These are phyloP conservation scores for Candida arabinofermentans DNA, from an alignment of 805 yeast species.

Conservation along the genomic window DNA sequence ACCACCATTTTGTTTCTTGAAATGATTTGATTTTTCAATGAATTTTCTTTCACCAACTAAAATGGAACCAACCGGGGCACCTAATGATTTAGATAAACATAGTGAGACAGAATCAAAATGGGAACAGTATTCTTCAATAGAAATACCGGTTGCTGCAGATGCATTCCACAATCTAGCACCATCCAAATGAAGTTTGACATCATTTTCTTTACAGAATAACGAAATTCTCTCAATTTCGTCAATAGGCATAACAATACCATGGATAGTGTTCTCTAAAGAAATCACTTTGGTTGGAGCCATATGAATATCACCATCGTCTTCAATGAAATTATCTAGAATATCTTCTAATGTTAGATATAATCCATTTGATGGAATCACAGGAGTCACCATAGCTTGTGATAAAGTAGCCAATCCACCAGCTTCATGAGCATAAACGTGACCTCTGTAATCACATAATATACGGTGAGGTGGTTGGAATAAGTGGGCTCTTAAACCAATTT, in stretches of 20 bases:
- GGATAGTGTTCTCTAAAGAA: conserved; percentile 81
- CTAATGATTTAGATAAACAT: conserved; percentile 81
- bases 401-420: conserved; percentile 86
- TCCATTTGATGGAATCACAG: conserved; percentile 75
- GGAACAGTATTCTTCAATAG: conserved; percentile 66
- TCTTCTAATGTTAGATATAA: conserved; percentile 74
- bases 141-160: conserved; percentile 61
- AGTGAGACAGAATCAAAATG: conserved; percentile 81
- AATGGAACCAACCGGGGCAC: conserved; percentile 88
- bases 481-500: conserved; percentile 72
- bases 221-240: conserved; percentile 70
- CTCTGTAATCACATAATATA: conserved; percentile 73
- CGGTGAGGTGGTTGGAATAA: conserved; percentile 77
- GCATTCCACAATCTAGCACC: conserved; percentile 94
- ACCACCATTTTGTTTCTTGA: conserved; percentile 88
- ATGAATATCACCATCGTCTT: conserved; percentile 82
- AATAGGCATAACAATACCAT: conserved; percentile 73
- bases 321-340: conserved; percentile 49
- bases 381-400: conserved; percentile 81
- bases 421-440: conserved; percentile 78
- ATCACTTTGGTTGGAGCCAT: conserved; percentile 81
- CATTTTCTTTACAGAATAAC: conserved; percentile 58
- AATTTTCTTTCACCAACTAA: conserved; percentile 62
- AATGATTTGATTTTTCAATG: conserved; percentile 69
- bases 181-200: conserved; percentile 70